Base-by-base conservation (phyloP, 23 red algal species). In the Gracilariopsis chorda region DNA sequence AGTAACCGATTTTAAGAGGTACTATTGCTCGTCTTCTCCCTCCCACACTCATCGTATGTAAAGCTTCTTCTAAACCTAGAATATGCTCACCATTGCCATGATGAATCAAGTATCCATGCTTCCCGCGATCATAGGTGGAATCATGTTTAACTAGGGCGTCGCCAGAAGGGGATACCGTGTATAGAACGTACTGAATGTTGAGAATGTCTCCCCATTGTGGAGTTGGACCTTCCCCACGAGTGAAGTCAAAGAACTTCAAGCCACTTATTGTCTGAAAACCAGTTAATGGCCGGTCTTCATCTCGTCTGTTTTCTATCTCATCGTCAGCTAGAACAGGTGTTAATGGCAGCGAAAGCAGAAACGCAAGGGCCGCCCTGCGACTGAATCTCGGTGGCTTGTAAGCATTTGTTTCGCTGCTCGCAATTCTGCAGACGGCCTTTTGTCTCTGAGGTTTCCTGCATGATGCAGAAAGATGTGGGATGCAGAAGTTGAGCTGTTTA, bases 191-290 rank as follows among this genome's bases (percentile, higher is more conserved):
- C 46, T 96, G 69, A 40, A 99, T 90, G 40, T 86, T 64, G 77
- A 95, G 46, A 40, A 94, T 70, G 51, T 99, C 97, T 46, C 97
- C 97, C 97, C 97, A 99, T 17, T 75, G 21, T 7, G 97, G 97
- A 69, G 80, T 79, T 14, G 77, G 51, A 4, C 95, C 95, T 36
- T 61, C 73, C 51, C 95, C 95, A 12, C 55, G 64, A 21, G 5
- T 42, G 47, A 98, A 91, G 55, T 98, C 95, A 32, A 86, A 69
- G 68, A 80, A 98, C 27, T 88, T 92, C 28, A 98, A 61, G 23
- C 95, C 95, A 16, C 62, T 85, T 12, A 14, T 46, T 0, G 81
- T 86, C 41, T 71, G 65, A 68, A 92, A 92, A 2, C 88, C 88
- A 4, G 32, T 84, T 1, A 62, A 41, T 27, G 57, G 88, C 34